These are phyloP conservation scores for Lasiosphaeria ovina DNA, from an alignment of 495 filamentous ascomycete genomes.

Conservation along the genomic window DNA sequence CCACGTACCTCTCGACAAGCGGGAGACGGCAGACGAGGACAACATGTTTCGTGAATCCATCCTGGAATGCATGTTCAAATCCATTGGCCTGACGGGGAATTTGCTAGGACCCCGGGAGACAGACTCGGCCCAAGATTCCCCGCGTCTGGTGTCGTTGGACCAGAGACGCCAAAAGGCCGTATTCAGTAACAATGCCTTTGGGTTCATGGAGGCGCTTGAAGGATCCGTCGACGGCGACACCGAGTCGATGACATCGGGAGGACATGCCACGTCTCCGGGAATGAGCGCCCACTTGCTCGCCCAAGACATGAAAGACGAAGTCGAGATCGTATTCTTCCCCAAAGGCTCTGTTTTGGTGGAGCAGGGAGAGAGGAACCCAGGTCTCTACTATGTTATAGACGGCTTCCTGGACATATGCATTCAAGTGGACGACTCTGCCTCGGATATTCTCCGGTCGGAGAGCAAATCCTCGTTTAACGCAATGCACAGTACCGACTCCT, in stretches of 20 bases:
- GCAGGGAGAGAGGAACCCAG: slow-evolving; percentile 92
- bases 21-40: slow-evolving; percentile 82
- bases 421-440: slow-evolving; percentile 35
- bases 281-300: slow-evolving; percentile 54
- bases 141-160: slow-evolving; percentile 81
- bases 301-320: slow-evolving; percentile 77
- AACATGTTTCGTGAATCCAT: slow-evolving; percentile 84
- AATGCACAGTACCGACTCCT: slow-evolving; percentile 34
- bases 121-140: slow-evolving; percentile 79
- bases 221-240: slow-evolving; percentile 77
- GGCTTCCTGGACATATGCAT: slow-evolving; percentile 90
- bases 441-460: slow-evolving; percentile 35
- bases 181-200: slow-evolving; percentile 83
- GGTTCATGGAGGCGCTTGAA: slow-evolving; percentile 89
- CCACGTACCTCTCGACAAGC: slow-evolving; percentile 57
- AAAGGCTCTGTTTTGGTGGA: slow-evolving; percentile 95
- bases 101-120: slow-evolving; percentile 60
- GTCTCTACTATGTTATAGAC: slow-evolving; percentile 96
- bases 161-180: slow-evolving; percentile 78
- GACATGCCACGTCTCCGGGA: slow-evolving; percentile 40
- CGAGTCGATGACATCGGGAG: slow-evolving; percentile 73
- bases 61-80: slow-evolving; percentile 92
- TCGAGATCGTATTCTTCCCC: slow-evolving; percentile 98
- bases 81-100: slow-evolving; percentile 75
- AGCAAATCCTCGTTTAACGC: slow-evolving; percentile 33